Evolutionary conservation across 495 filamentous ascomycete species (phyloP).

Genomic region (Elasticomyces elasticus): DNA sequence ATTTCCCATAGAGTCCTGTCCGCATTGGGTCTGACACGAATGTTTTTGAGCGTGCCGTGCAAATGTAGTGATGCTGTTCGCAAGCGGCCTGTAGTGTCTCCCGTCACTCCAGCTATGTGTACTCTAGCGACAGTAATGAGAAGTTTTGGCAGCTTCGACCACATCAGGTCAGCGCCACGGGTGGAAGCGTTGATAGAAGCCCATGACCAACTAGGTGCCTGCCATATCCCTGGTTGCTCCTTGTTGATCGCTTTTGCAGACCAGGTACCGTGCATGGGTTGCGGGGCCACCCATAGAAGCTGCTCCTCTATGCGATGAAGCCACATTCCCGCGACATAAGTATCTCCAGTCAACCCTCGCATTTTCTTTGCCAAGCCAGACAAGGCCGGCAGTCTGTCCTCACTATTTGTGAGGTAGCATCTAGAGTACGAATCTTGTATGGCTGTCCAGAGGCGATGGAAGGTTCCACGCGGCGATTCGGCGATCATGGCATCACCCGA

Average conservation of each 20-base stretch:
- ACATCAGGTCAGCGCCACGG: no score
- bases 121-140: background rate
- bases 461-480: background rate
- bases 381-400: conserved; percentile 25
- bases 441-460: background rate
- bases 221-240: background rate
- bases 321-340: conserved; percentile 6
- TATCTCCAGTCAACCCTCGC: background rate
- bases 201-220: background rate
- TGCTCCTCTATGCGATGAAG: background rate
- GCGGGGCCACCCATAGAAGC: background rate
- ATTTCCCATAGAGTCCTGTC: background rate
- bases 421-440: conserved; percentile 12
- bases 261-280: background rate
- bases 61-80: background rate
- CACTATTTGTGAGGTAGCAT: conserved; percentile 10
- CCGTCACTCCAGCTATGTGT: background rate
- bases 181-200: background rate
- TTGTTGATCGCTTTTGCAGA: background rate
- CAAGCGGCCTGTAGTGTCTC: background rate
- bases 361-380: conserved; percentile 22
- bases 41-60: background rate
- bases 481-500: background rate
- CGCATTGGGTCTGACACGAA: background rate
- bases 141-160: background rate